These are phyloP conservation scores for Fraxinus velutina DNA, from an alignment of 305 asterid species.

Conservation along the genomic window DNA sequence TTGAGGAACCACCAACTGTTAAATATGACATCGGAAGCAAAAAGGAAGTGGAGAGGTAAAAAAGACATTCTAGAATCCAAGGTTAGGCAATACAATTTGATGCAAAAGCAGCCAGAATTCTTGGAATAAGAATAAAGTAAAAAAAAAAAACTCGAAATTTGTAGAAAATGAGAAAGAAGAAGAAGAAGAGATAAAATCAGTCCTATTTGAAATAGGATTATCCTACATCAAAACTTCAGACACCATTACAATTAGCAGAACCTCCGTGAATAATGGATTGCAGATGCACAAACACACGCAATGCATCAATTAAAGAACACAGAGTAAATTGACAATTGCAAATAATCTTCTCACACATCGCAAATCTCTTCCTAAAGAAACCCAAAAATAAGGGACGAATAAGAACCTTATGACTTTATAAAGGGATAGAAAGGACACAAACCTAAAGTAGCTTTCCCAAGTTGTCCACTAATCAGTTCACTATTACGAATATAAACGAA, in stretches of 20 bases:
- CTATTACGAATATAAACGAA: conserved; percentile 87
- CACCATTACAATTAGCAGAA: not conserved
- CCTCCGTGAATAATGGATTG: not conserved
- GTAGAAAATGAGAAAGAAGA: not conserved
- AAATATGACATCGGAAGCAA: not conserved
- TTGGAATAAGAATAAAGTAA: not conserved
- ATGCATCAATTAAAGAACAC: conserved; percentile 6
- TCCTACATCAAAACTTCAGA: not conserved
- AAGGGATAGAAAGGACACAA: conserved; percentile 29
- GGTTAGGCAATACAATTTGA: not conserved
- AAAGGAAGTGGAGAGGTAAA: not conserved
- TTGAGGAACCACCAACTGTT: not conserved
- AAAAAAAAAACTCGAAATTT: not conserved
- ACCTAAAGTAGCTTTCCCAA: conserved; percentile 98
- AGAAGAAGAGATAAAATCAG: not conserved
- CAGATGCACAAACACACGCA: not conserved
- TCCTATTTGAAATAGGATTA: not conserved
- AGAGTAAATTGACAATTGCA: not conserved
- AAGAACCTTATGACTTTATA: not conserved
- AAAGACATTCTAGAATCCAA: not conserved
- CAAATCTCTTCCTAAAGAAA: conserved; percentile 6
- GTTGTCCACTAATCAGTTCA: conserved; percentile 91
- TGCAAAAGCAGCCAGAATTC: not conserved
- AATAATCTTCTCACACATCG: conserved; percentile 5
- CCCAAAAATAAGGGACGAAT: not conserved